phyloP scores from a whole-genome alignment of 108 stramenopile species.

The Epithemia pelagica region DNA sequence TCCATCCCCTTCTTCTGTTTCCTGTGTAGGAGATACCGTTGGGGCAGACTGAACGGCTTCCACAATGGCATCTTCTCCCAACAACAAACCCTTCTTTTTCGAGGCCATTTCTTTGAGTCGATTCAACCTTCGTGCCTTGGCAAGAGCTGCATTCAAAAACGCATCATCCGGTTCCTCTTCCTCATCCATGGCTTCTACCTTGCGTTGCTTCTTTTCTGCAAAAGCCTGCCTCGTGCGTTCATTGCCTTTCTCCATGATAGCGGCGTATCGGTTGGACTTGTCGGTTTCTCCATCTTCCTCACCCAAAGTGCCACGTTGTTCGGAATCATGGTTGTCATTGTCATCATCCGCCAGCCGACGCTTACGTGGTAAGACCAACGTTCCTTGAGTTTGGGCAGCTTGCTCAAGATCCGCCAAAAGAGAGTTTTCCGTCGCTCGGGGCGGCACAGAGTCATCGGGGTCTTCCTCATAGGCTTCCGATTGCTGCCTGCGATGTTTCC shows the following conservation, averaged over 20 bases:
- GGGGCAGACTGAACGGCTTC: conserved; percentile 42
- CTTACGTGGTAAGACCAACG: background rate
- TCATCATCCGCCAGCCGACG: conserved; percentile 5
- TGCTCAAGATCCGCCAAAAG: background rate
- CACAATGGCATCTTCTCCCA: conserved; percentile 71
- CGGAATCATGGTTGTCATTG: background rate
- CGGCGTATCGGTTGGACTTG: conserved; percentile 52
- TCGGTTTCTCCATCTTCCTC: conserved; percentile 14
- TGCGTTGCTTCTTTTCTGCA: conserved; percentile 9
- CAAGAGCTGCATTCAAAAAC: conserved; percentile 80
- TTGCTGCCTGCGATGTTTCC: conserved; percentile 9
- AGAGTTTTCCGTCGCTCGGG: background rate
- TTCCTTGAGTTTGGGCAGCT: conserved; percentile 1
- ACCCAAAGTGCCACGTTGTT: background rate
- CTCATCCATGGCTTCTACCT: conserved; percentile 8
- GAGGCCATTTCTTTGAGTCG: conserved; percentile 52
- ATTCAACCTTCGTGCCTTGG: conserved; percentile 79
- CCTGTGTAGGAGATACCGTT: conserved; percentile 6
- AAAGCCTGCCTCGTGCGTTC: conserved; percentile 57
- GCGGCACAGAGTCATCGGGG: background rate
- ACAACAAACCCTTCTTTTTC: background rate
- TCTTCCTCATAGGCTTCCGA: background rate
- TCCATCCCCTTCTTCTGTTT: background rate
- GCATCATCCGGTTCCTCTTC: conserved; percentile 80
- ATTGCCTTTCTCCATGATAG: conserved; percentile 81